Percentiles rank a stretch among this genome's conserved stretches.
phyloP scores from a whole-genome alignment of 2,329 filamentous ascomycete species.

The Penicillium italicum region DNA sequence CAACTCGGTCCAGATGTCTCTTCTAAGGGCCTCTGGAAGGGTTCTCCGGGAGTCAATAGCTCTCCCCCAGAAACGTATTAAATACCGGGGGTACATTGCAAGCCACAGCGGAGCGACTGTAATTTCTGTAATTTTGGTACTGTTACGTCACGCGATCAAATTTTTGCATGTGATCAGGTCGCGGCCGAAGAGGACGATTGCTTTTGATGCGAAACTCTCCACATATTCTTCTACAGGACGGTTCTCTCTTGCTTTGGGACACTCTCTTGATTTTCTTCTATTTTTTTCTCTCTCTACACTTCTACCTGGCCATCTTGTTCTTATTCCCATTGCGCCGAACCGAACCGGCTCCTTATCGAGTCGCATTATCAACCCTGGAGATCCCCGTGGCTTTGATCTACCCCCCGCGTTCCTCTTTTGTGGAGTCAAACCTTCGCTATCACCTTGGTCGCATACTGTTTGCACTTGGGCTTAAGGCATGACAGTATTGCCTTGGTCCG shows the following conservation, averaged over 20 bases:
- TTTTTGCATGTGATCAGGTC: constrained; percentile 37
- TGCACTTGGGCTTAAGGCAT: constrained; percentile 26
- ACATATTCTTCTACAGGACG: constrained; percentile 9
- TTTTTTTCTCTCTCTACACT: not conserved
- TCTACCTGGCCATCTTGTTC: not conserved
- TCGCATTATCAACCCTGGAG: constrained; percentile 9
- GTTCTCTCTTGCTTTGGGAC: constrained; percentile 14
- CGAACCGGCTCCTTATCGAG: constrained; percentile 2
- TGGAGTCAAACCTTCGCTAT: constrained; percentile 2
- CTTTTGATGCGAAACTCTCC: constrained; percentile 14
- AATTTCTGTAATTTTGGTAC: constrained; percentile 27
- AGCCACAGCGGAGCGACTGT: constrained; percentile 1
- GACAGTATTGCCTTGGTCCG: constrained; percentile 20
- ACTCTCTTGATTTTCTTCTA: constrained; percentile 6
- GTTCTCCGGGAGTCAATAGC: constrained; percentile 7
- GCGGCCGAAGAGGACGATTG: constrained; percentile 18
- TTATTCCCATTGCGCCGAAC: constrained; percentile 5
- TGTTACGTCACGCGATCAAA: constrained; percentile 38
- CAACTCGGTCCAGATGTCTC: not conserved
- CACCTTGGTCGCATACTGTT: constrained; percentile 1
- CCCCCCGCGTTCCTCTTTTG: constrained; percentile 7
- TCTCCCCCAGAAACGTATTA: constrained; percentile 11
- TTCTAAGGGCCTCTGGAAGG: not conserved
- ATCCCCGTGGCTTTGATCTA: constrained; percentile 7
- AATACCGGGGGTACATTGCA: constrained; percentile 1